Percentiles rank a stretch among this genome's conserved stretches.
These are phyloP conservation scores for Geosmithia flava DNA, from an alignment of 2,329 filamentous ascomycete species.

Conservation along the genomic window DNA sequence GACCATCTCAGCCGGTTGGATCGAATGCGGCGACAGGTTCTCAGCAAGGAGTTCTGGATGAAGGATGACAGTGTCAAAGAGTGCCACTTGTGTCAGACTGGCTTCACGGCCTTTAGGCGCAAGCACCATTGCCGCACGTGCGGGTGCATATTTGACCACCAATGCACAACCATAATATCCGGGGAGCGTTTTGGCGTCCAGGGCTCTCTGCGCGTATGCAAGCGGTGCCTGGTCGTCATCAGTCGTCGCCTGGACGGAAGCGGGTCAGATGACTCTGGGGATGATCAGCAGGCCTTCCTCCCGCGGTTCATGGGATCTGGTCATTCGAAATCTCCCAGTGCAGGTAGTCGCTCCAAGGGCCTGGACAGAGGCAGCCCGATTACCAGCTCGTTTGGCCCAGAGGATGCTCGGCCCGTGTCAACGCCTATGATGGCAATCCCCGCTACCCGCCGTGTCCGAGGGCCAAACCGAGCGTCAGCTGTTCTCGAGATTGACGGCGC, in stretches of 20 bases:
- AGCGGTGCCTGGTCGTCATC: slow-evolving; percentile 83
- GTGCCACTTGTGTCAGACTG: slow-evolving; percentile 82
- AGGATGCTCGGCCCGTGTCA: slow-evolving; percentile 41
- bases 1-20: slow-evolving; percentile 49
- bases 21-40: slow-evolving; percentile 71
- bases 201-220: slow-evolving; percentile 79
- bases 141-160: slow-evolving; percentile 97
- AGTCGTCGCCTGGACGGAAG: slow-evolving; percentile 83
- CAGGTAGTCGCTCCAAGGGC: slow-evolving; percentile 16
- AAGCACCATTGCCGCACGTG: slow-evolving; percentile 96
- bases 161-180: slow-evolving; percentile 85
- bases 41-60: slow-evolving; percentile 99
- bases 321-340: slow-evolving; percentile 28
- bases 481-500: slow-evolving; percentile 83
- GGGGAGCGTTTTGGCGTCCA: slow-evolving; percentile 80
- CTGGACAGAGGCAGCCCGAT: slow-evolving; percentile 25
- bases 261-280: slow-evolving; percentile 73
- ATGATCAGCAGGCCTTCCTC: slow-evolving; percentile 60
- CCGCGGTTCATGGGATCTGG: slow-evolving; percentile 42
- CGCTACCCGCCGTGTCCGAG: slow-evolving; percentile 47
- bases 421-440: slow-evolving; percentile 61
- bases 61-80: slow-evolving; percentile 96
- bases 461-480: slow-evolving; percentile 71
- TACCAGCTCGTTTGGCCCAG: slow-evolving; percentile 25
- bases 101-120: slow-evolving; percentile 85